These are phyloP conservation scores for Talaromyces trachyspermus DNA, from an alignment of 495 filamentous ascomycete species.

Conservation along the genomic window DNA sequence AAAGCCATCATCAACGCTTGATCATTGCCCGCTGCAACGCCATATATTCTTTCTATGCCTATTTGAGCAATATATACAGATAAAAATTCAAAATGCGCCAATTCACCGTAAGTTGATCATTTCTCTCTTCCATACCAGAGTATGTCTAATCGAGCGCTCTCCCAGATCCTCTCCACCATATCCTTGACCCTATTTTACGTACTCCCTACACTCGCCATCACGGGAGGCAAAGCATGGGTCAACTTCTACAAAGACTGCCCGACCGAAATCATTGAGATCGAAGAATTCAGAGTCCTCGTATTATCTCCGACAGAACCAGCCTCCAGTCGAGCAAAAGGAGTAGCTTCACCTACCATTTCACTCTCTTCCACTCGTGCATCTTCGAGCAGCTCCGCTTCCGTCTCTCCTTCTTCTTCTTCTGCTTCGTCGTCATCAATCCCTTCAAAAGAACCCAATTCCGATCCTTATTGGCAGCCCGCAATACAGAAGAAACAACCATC, in stretches of 20 bases:
- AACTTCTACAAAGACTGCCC: conserved; percentile 34
- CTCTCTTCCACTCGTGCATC: background rate
- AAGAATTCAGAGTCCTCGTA: background rate
- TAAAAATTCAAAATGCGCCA: background rate
- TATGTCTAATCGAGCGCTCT: background rate
- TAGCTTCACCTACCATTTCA: background rate
- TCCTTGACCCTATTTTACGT: conserved; percentile 10
- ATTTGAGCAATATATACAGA: too few relatives aligned
- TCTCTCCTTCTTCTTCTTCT: background rate
- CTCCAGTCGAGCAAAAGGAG: background rate
- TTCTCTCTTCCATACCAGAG: background rate
- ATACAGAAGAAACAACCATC: conserved; percentile 15
- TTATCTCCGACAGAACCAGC: background rate
- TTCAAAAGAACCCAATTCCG: conserved; percentile 9
- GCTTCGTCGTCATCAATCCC: background rate
- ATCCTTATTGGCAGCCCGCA: conserved; percentile 18
- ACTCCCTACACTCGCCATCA: conserved; percentile 18
- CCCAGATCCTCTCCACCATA: conserved; percentile 19
- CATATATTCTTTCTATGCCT: too few relatives aligned
- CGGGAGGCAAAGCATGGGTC: conserved; percentile 25
- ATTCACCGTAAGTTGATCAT: background rate
- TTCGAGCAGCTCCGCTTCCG: background rate
- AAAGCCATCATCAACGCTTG: background rate
- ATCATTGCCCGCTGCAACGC: too few relatives aligned
- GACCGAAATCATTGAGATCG: conserved; percentile 14